A percentile compares a stretch with the other conserved stretches of the same genome.
Evolutionary conservation across 352 stramenopile genomes (phyloP).

Genomic region (Globisporangium splendens): DNA sequence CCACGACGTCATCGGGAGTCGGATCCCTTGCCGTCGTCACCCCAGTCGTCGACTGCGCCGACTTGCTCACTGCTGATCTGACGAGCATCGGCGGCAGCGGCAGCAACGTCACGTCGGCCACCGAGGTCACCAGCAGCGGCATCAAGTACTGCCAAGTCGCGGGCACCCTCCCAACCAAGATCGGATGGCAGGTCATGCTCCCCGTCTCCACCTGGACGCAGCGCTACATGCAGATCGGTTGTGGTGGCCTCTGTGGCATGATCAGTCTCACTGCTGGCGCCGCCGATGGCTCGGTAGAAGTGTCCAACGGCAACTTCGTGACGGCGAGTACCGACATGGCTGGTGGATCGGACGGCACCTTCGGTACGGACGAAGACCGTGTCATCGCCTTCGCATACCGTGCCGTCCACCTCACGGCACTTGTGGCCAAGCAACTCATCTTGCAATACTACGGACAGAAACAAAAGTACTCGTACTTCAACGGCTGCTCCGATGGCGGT

Average conservation of each 20-base stretch:
- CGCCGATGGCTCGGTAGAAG: conserved; percentile 17
- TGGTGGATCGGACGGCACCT: conserved; percentile 26
- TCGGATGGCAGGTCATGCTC: conserved; percentile 27
- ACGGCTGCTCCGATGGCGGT: conserved; percentile 20
- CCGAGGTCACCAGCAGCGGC: neutral
- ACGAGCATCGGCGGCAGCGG: neutral
- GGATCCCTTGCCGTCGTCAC: neutral
- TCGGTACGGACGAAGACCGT: conserved; percentile 19
- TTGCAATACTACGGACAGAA: conserved; percentile 30
- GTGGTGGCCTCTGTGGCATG: conserved; percentile 31
- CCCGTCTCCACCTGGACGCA: conserved; percentile 35
- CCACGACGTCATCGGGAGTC: neutral
- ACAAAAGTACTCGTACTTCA: conserved; percentile 34
- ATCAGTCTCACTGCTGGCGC: conserved; percentile 25
- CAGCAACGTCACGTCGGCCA: neutral
- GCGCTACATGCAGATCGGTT: conserved; percentile 36
- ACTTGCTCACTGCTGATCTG: neutral
- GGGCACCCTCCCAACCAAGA: conserved; percentile 5
- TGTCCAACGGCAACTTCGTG: conserved; percentile 24
- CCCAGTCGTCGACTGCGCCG: conserved; percentile 1
- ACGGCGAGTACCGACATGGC: conserved; percentile 33
- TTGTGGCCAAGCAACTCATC: conserved; percentile 35
- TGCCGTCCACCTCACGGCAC: conserved; percentile 27
- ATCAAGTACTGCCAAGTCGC: conserved; percentile 6
- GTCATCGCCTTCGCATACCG: conserved; percentile 30